phyloP scores from a whole-genome alignment of 129 eudicot genomes.

The Centella asiatica region DNA sequence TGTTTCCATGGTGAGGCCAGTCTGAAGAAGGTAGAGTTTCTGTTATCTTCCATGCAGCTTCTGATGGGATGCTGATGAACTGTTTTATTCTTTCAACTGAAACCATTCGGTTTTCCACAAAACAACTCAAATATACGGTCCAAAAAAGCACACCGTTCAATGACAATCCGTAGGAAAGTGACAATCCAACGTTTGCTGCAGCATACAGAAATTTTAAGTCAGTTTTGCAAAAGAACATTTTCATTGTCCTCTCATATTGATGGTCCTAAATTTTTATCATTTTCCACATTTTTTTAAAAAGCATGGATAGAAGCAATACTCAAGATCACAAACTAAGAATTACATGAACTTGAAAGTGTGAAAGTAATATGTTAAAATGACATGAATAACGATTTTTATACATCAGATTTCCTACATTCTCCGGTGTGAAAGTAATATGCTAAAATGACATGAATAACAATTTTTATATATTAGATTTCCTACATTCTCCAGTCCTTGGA shows the following conservation, averaged over 20 bases:
- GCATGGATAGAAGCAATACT: not conserved
- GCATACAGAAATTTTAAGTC: constrained; percentile 4
- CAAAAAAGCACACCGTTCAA: constrained; percentile 44
- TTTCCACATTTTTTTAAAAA: not conserved
- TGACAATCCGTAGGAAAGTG: constrained; percentile 64
- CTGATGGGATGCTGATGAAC: constrained; percentile 49
- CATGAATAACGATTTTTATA: not conserved
- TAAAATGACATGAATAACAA: not conserved
- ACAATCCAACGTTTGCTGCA: constrained; percentile 57
- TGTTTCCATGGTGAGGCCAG: constrained; percentile 58
- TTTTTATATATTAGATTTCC: not conserved
- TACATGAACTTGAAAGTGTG: not conserved
- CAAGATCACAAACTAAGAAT: not conserved
- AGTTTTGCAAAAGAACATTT: not conserved
- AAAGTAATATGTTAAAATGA: not conserved
- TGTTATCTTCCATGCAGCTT: constrained; percentile 51
- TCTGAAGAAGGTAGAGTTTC: constrained; percentile 33
- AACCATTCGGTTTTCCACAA: constrained; percentile 64
- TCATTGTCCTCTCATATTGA: not conserved
- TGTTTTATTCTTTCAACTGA: constrained; percentile 75
- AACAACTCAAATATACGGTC: constrained; percentile 38
- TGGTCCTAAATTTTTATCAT: not conserved
- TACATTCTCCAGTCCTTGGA: not conserved
- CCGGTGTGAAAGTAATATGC: too few species aligned
- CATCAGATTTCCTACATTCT: not conserved